phyloP scores from a whole-genome alignment of 2,329 filamentous ascomycete species.

The Arthroderma sp. region DNA sequence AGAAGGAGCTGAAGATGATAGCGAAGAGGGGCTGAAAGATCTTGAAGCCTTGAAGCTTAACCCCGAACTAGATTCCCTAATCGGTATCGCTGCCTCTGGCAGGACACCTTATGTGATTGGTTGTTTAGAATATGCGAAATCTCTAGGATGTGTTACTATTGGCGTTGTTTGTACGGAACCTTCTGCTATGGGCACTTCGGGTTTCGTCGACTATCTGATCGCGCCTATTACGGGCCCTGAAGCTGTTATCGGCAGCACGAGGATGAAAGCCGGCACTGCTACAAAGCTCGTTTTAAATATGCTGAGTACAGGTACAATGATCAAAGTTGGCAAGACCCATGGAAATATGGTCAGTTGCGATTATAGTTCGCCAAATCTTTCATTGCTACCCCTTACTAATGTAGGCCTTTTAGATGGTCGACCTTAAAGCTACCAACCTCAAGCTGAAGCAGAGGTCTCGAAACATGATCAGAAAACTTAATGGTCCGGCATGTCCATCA shows the following conservation, averaged over 20 bases:
- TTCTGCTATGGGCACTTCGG: constrained; percentile 19
- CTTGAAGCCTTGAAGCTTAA: constrained; percentile 19
- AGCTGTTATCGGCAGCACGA: constrained; percentile 34
- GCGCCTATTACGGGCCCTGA: constrained; percentile 30
- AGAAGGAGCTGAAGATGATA: constrained; percentile 31
- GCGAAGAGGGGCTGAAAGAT: constrained; percentile 19
- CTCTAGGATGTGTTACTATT: constrained; percentile 24
- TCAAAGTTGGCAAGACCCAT: constrained; percentile 30
- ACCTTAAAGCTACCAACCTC: constrained; percentile 26
- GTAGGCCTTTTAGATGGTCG: constrained; percentile 20
- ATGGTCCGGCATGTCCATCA: constrained; percentile 10
- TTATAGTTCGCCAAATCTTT: not conserved
- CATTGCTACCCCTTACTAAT: not conserved
- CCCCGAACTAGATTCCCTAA: constrained; percentile 23
- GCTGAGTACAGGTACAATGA: constrained; percentile 32
- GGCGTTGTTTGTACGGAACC: constrained; percentile 28
- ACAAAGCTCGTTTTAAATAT: constrained; percentile 35
- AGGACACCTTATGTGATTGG: constrained; percentile 33
- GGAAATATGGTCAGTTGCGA: constrained; percentile 25
- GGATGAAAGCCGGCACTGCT: constrained; percentile 34
- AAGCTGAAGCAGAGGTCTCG: constrained; percentile 25
- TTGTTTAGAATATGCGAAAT: constrained; percentile 24
- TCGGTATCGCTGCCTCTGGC: constrained; percentile 33
- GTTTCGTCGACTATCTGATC: constrained; percentile 23
- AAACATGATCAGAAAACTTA: constrained; percentile 21